Evolutionary conservation across 108 stramenopile species (phyloP), one percentile per base, ranked within the genome.

Genomic region (Cyclostephanos invisitatus): DNA sequence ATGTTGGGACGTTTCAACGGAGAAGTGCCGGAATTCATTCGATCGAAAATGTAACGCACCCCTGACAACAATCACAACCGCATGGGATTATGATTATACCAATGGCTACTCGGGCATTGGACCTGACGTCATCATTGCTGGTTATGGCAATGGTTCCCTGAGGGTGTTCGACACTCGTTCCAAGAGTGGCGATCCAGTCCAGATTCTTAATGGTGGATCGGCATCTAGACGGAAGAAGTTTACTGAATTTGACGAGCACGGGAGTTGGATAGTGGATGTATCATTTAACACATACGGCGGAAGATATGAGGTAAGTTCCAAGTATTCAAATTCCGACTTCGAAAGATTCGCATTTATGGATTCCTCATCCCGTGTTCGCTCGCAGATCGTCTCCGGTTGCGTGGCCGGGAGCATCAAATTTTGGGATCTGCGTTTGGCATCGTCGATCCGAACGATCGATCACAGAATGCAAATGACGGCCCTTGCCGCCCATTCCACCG

Each of bases 401-500:
- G 81, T 97, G 7, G 82, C 70, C 7, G 98, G 99, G 7, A 90
- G 82, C 15, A 83, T 98, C 20, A 93, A 91, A 32, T 84, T 92
- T 22, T 98, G 95, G 97, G 98, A 99, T 64, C 42, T 98, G 24
- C 87, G 99, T 2, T 83, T 75, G 60, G 82, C 91, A 36, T 77
- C 70, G 2, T 78, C 78, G 27, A 58, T 89, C 17, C 82, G 91
- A 8, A 88, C 86, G 12, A 61, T 96, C 28, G 84, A 92, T 51
- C 78, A 80, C 63, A 80, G 73, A 62, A 96, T 90, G 51, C 97
- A 96, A 58, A 97, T 98, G 95, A 99, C 98, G 3, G 91, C 96
- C 15, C 64, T 99, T 25, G 85, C 93, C 6, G 85, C 86, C n/a
- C 98, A 99, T 77, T 67, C 80, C n/a, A 79, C 86, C 24, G 80